These are phyloP conservation scores for Pseudozyma hubeiensis DNA, from an alignment of 1,284 basidiomycete species.

Conservation along the genomic window DNA sequence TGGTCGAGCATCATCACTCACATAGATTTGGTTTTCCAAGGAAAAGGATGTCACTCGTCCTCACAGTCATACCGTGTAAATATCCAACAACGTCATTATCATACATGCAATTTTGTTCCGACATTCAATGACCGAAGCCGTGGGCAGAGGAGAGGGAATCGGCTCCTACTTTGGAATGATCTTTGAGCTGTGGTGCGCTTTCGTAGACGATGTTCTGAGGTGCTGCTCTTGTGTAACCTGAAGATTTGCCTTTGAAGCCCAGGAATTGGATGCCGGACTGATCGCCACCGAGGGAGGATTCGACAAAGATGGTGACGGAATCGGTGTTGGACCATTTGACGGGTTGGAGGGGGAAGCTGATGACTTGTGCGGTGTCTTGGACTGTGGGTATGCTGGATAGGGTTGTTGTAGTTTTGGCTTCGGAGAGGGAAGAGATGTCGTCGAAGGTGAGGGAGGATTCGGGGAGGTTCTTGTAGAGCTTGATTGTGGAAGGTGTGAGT, in stretches of 20 bases:
- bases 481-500: slow-evolving; percentile 51
- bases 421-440: slow-evolving; percentile 14
- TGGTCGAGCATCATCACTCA: slow-evolving; percentile 13
- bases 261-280: slow-evolving; percentile 54
- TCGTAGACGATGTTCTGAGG: slow-evolving; percentile 65
- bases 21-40: slow-evolving; percentile 1
- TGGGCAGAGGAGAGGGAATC: slow-evolving; percentile 36
- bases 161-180: slow-evolving; percentile 52
- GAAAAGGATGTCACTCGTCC: slow-evolving; percentile 1
- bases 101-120: background rate
- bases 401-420: slow-evolving; percentile 14
- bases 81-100: slow-evolving; percentile 7
- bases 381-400: slow-evolving; percentile 55
- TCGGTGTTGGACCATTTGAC: slow-evolving; percentile 64
- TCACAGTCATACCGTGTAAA: slow-evolving; percentile 3
- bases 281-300: slow-evolving; percentile 39
- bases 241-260: slow-evolving; percentile 63
- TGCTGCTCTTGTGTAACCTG: slow-evolving; percentile 27
- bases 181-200: slow-evolving; percentile 61
- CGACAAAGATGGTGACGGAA: slow-evolving; percentile 58
- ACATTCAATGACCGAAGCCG: slow-evolving; percentile 40
- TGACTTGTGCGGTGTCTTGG: slow-evolving; percentile 42
- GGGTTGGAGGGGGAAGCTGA: slow-evolving; percentile 59
- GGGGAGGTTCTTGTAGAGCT: slow-evolving; percentile 58
- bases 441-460: slow-evolving; percentile 53